These are phyloP conservation scores for Solanum peruvianum DNA, from an alignment of 257 asterid species.

Conservation along the genomic window DNA sequence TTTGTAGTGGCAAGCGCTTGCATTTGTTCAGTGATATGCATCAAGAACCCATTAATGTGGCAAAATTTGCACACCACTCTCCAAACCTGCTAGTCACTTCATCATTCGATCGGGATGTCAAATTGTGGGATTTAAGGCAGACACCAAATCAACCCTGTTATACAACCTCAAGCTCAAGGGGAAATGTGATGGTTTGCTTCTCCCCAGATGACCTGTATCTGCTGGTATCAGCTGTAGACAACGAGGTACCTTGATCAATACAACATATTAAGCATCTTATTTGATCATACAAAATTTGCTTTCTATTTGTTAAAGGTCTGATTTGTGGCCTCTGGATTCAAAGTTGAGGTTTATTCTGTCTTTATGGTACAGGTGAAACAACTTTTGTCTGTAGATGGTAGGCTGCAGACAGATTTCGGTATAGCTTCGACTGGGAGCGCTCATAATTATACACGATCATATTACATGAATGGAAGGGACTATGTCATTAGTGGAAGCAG, in stretches of 20 bases:
- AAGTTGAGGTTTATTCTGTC: not conserved
- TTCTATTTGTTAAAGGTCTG: not conserved
- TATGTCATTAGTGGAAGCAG: conserved; percentile 71
- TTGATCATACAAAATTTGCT: not conserved
- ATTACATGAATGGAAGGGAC: conserved; percentile 81
- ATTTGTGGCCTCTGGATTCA: not conserved
- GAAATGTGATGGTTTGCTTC: conserved; percentile 84
- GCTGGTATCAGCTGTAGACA: conserved; percentile 75
- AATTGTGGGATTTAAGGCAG: conserved; percentile 86
- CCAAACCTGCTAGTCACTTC: conserved; percentile 66
- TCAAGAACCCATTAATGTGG: conserved; percentile 66
- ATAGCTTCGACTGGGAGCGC: conserved; percentile 55
- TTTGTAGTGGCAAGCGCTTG: conserved; percentile 36
- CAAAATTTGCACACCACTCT: conserved; percentile 63
- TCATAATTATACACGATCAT: conserved; percentile 73
- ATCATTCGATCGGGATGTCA: conserved; percentile 65
- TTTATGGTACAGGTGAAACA: conserved; percentile 49
- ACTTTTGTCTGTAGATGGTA: conserved; percentile 64
- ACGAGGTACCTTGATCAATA: conserved; percentile 38
- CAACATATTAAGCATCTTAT: not conserved
- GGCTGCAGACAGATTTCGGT: conserved; percentile 53
- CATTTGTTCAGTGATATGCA: conserved; percentile 58
- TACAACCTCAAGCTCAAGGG: conserved; percentile 51
- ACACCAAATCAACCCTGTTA: conserved; percentile 50
- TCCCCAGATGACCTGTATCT: conserved; percentile 82